Evolutionary conservation across 805 yeast species (phyloP), one percentile per base, ranked within the genome.

Genomic region (Saccharomycopsis malanga): DNA sequence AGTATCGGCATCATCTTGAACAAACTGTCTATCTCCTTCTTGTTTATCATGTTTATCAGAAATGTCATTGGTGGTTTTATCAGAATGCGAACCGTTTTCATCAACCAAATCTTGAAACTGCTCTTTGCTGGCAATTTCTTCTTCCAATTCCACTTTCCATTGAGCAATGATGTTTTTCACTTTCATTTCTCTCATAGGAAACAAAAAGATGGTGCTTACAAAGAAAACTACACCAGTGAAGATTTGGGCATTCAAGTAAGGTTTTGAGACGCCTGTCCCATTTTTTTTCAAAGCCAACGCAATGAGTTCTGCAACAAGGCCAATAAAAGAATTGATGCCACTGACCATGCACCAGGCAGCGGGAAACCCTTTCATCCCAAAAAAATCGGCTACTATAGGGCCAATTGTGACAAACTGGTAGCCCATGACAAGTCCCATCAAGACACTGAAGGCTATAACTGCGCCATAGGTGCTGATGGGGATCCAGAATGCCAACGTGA

Each of bases 291-390:
- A 57, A 2, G 76, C 68, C 48, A 79, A 70, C 0, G 78, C 83
- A 42, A 78, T 71, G 5, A 76, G 69, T 60, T 79, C 85, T 3
- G 77, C 66, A 1, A 71, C 68, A 21, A 79, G 58, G 4, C 71
- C 59, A 25, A 61, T 44, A 2, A 65, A 54, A 1, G 68, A 62
- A 25, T 62, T 60, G 14, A 54, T 42, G 7, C 60, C 43, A 44
- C 64, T 67, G 4, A 65, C 61, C 44, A 61, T 64, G 4, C 66
- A 57, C 62, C 72, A 65, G 2, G 68, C 71, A 21, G 70, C 61
- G 20, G 69, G 60, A 48, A 68, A 69, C 17, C 59, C 60, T 7
- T 61, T 61, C 7, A 66, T 59, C 20, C 62, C 67, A 22, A 65
- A 66, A 48, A 66, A 62, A 54, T 72, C 76, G 2, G 70, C 73